Evolutionary conservation across 768 basidiomycete species (phyloP).

Genomic region (Kwoniella shandongensis): DNA sequence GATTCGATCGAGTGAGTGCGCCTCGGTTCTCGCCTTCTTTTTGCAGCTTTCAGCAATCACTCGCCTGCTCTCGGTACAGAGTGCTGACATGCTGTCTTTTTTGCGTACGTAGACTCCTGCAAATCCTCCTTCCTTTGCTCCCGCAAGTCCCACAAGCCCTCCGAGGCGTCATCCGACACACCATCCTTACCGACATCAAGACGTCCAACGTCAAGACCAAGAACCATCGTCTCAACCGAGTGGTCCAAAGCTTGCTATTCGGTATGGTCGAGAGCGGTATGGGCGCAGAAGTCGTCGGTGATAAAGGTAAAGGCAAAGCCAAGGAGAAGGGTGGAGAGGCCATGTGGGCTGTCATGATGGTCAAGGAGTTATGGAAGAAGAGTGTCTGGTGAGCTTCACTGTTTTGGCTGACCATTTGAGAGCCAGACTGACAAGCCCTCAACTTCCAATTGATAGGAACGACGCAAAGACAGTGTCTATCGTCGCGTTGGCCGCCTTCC

Average conservation of each 20-base stretch:
- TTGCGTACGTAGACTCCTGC: constrained; percentile 66
- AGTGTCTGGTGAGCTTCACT: constrained; percentile 65
- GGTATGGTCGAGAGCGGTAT: constrained; percentile 93
- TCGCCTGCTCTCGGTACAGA: constrained; percentile 7
- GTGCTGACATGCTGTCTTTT: neutral
- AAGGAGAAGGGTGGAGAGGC: constrained; percentile 71
- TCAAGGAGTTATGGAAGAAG: constrained; percentile 92
- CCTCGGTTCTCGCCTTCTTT: neutral
- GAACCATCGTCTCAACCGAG: constrained; percentile 93
- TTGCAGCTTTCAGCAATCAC: too few species aligned
- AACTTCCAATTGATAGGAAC: constrained; percentile 61
- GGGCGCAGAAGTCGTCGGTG: constrained; percentile 73
- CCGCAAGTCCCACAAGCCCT: constrained; percentile 88
- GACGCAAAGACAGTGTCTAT: constrained; percentile 92
- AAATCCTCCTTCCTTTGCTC: constrained; percentile 88
- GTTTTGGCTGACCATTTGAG: neutral
- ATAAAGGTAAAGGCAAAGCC: constrained; percentile 63
- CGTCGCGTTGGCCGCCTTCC: constrained; percentile 84
- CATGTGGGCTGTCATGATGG: constrained; percentile 94
- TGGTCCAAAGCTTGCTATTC: constrained; percentile 93
- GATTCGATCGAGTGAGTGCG: constrained; percentile 84
- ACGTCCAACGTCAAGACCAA: constrained; percentile 83
- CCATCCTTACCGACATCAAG: constrained; percentile 88
- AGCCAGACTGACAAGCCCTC: neutral
- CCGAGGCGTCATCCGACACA: constrained; percentile 83